Evolutionary conservation across 768 basidiomycete species (phyloP).

Genomic region (Cystofilobasidium capitatum): DNA sequence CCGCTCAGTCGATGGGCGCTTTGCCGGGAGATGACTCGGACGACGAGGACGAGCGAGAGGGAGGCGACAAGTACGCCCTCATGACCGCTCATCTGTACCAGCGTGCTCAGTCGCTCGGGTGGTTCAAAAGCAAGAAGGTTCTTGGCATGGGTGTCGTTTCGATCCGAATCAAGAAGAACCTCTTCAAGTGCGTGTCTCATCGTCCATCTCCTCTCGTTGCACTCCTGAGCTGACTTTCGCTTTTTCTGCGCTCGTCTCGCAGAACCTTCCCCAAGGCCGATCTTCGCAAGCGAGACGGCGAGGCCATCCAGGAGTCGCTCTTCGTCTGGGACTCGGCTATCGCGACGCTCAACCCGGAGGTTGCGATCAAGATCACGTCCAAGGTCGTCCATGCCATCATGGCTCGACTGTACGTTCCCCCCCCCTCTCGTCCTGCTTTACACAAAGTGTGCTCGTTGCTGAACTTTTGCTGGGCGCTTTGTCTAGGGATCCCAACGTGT

Average conservation of each 20-base stretch:
- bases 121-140: constrained; percentile 36
- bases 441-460: not conserved
- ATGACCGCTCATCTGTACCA: constrained; percentile 37
- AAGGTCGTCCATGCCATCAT: constrained; percentile 38
- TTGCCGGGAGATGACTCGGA: constrained; percentile 9
- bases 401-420: constrained; percentile 33
- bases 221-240: constrained; percentile 22
- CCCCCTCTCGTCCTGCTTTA: not conserved
- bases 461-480: not conserved
- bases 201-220: constrained; percentile 29
- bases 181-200: constrained; percentile 17
- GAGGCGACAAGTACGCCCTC: constrained; percentile 29
- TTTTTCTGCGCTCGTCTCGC: not conserved
- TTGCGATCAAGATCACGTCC: constrained; percentile 59
- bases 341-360: constrained; percentile 64
- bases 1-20: not conserved
- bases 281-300: constrained; percentile 10
- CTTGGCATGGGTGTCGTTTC: constrained; percentile 34
- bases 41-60: constrained; percentile 23
- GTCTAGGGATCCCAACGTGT: constrained; percentile 18
- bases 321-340: constrained; percentile 57
- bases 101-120: constrained; percentile 33
- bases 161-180: constrained; percentile 32
- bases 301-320: constrained; percentile 31
- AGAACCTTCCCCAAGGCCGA: constrained; percentile 23